These are phyloP conservation scores for Paxillus rubicundulus DNA, from an alignment of 768 basidiomycete genomes.

Conservation along the genomic window DNA sequence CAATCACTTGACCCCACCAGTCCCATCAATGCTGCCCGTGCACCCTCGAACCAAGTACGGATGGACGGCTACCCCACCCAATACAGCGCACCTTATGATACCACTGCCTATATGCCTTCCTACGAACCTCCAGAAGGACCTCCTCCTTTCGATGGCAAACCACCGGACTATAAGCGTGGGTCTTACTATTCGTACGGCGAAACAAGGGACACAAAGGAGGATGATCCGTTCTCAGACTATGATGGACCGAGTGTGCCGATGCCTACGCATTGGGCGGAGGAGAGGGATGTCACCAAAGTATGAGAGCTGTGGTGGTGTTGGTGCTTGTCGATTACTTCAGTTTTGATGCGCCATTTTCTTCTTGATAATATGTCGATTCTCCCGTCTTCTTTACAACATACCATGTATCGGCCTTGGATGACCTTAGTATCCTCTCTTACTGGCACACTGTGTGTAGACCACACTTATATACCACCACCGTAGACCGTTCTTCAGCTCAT, in stretches of 20 bases:
- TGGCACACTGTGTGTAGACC: no score
- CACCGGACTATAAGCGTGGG: conserved; percentile 46
- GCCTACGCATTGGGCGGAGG: conserved; percentile 37
- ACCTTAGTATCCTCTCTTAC: not conserved
- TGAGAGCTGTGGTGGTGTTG: not conserved
- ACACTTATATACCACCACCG: no score
- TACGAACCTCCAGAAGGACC: conserved; percentile 51
- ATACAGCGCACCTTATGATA: conserved; percentile 60
- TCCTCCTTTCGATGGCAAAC: conserved; percentile 46
- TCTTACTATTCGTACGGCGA: conserved; percentile 27
- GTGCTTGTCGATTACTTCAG: not conserved
- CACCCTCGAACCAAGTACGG: conserved; percentile 38
- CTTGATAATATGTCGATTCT: not conserved
- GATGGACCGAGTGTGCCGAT: conserved; percentile 36
- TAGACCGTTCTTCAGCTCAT: no score
- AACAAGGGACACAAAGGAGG: conserved; percentile 36
- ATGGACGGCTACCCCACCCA: conserved; percentile 43
- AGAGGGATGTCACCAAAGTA: conserved; percentile 41
- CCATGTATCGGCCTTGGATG: not conserved
- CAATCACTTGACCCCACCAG: conserved; percentile 71
- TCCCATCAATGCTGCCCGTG: conserved; percentile 47
- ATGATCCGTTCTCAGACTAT: conserved; percentile 59
- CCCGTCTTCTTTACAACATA: not conserved
- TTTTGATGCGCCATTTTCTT: not conserved
- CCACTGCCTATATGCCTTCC: conserved; percentile 29